Percentiles rank a stretch among this genome's conserved stretches.
Conservation (phyloP, 1,284 basidiomycete species). For the Gomphus bonarii region DNA sequence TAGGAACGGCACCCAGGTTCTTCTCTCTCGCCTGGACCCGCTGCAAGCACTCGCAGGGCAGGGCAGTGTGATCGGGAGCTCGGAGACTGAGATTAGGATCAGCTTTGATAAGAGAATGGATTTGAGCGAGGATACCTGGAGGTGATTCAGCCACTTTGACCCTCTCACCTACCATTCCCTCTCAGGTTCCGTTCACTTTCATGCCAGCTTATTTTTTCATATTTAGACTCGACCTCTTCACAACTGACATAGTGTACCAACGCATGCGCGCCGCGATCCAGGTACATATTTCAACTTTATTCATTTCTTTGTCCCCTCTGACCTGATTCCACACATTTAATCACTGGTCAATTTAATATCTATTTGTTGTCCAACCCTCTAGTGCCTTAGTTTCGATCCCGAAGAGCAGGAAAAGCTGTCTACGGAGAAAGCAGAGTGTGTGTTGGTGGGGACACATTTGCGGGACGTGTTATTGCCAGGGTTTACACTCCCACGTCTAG, state of each 20-base stretch:
- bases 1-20: slow-evolving; percentile 56
- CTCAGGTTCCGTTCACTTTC: too few species aligned
- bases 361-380: too few species aligned
- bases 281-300: too few species aligned
- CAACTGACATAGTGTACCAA: slow-evolving; percentile 54
- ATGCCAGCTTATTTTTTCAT: too few species aligned
- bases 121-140: slow-evolving; percentile 41
- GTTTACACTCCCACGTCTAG: background rate
- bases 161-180: background rate
- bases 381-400: slow-evolving; percentile 48
- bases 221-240: slow-evolving; percentile 56
- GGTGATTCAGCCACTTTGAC: slow-evolving; percentile 21
- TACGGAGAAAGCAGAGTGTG: slow-evolving; percentile 32
- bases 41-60: slow-evolving; percentile 37
- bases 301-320: too few species aligned
- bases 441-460: slow-evolving; percentile 58
- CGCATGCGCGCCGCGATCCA: slow-evolving; percentile 64
- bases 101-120: slow-evolving; percentile 44
- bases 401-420: slow-evolving; percentile 25
- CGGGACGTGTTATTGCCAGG: slow-evolving; percentile 42
- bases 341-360: too few species aligned
- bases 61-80: slow-evolving; percentile 45
- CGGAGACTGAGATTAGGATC: slow-evolving; percentile 37
- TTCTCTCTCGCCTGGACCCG: slow-evolving; percentile 55
- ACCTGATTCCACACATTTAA: too few species aligned